These are phyloP conservation scores for Irpex sp. DNA, from an alignment of 1,284 basidiomycete species.

Conservation along the genomic window DNA sequence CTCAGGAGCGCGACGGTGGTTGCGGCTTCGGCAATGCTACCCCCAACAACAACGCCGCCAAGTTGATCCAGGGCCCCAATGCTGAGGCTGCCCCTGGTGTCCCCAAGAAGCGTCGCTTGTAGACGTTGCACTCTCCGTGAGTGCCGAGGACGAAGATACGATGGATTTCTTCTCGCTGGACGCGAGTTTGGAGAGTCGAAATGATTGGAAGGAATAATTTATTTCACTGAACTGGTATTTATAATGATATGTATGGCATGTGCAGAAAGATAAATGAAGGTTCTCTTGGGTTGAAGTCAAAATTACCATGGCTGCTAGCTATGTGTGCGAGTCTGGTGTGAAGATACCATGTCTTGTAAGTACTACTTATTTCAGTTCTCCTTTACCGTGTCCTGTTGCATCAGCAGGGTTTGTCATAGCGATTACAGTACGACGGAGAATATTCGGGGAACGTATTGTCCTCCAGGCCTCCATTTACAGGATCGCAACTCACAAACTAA, in stretches of 20 bases:
- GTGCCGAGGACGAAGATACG: neutral
- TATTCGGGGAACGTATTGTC: too few relatives aligned
- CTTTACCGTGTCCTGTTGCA: too few relatives aligned
- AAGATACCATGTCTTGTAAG: too few relatives aligned
- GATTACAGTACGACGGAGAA: too few relatives aligned
- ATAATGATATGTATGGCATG: neutral
- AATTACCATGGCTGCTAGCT: neutral
- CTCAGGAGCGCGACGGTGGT: neutral
- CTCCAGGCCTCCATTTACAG: too few relatives aligned
- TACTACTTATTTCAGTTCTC: too few relatives aligned
- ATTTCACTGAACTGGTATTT: neutral
- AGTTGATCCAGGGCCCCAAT: neutral
- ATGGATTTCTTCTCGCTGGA: neutral
- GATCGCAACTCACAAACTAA: too few relatives aligned
- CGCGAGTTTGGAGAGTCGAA: neutral
- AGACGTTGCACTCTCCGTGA: neutral
- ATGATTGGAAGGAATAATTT: neutral
- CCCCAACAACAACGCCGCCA: neutral
- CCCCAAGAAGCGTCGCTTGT: neutral
- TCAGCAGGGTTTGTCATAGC: too few relatives aligned
- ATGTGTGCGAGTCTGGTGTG: too few relatives aligned
- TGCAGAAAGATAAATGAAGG: neutral
- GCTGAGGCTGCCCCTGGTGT: neutral
- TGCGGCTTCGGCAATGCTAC: neutral
- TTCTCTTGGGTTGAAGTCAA: neutral